Conservation (phyloP, 768 basidiomycete species). For the Mrakia blollopis region DNA sequence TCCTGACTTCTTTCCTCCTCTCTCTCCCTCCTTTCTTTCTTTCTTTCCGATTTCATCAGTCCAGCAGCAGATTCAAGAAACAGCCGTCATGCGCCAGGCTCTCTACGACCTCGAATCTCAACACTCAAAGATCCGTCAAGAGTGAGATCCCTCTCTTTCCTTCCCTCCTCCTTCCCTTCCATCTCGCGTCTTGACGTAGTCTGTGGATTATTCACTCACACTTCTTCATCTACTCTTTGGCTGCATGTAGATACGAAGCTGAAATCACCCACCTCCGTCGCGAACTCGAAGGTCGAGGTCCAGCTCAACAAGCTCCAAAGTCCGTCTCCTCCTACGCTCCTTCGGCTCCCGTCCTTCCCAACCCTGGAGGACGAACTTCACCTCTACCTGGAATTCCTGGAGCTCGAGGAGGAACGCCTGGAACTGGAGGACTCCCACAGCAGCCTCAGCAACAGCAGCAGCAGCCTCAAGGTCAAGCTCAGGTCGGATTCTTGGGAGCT, state of each 20-base stretch:
- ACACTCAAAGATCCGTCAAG: conserved; percentile 76
- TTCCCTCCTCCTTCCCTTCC: neutral
- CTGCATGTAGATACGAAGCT: conserved; percentile 59
- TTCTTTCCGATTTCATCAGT: conserved; percentile 36
- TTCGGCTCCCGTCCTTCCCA: neutral
- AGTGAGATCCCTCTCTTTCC: conserved; percentile 41
- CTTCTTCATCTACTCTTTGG: no score
- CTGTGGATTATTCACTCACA: no score
- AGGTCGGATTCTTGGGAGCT: neutral
- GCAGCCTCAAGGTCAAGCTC: neutral
- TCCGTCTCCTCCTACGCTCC: neutral
- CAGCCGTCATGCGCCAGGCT: conserved; percentile 80
- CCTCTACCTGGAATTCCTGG: neutral
- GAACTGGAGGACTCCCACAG: neutral
- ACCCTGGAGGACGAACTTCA: neutral
- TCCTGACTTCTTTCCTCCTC: neutral
- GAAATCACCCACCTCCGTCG: conserved; percentile 68
- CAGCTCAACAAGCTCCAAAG: neutral
- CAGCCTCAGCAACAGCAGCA: conserved; percentile 22
- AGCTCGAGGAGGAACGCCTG: conserved; percentile 9
- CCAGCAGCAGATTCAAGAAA: conserved; percentile 71
- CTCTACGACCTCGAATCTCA: conserved; percentile 87
- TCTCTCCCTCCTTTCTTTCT: neutral
- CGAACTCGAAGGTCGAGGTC: conserved; percentile 54
- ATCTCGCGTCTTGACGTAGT: neutral